Evolutionary conservation across 2,329 filamentous ascomycete genomes (phyloP).

Genomic region (Penicillium glabrum): DNA sequence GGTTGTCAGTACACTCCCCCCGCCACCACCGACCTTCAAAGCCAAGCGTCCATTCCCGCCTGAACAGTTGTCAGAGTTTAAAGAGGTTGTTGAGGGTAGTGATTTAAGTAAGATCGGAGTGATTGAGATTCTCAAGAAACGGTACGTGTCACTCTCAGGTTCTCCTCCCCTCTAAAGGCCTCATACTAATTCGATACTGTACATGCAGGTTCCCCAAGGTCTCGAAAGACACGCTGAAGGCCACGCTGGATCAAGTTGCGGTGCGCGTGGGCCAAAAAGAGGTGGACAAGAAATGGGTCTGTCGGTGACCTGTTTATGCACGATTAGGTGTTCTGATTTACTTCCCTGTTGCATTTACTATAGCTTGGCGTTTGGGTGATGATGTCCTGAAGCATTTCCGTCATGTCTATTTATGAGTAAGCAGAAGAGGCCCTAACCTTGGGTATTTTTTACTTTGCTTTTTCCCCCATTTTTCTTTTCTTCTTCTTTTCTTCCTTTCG

Average conservation of each 20-base stretch:
- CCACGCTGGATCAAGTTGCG: constrained; percentile 67
- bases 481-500: neutral
- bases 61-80: constrained; percentile 67
- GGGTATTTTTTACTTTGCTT: neutral
- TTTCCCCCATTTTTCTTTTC: neutral
- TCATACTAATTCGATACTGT: constrained; percentile 4
- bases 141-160: constrained; percentile 40
- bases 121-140: constrained; percentile 72
- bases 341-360: neutral
- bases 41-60: constrained; percentile 52
- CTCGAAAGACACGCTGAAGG: constrained; percentile 68
- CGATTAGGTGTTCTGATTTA: neutral
- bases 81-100: constrained; percentile 66
- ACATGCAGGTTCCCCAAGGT: constrained; percentile 63
- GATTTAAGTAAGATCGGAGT: constrained; percentile 73
- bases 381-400: neutral
- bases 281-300: constrained; percentile 65
- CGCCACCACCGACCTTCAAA: constrained; percentile 21
- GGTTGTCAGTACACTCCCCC: constrained; percentile 12
- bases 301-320: constrained; percentile 34
- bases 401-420: neutral
- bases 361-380: neutral
- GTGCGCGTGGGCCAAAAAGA: constrained; percentile 61
- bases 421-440: neutral
- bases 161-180: neutral